These are phyloP conservation scores for Cadophora sp. DNA, from an alignment of 2,329 filamentous ascomycete species.

Conservation along the genomic window DNA sequence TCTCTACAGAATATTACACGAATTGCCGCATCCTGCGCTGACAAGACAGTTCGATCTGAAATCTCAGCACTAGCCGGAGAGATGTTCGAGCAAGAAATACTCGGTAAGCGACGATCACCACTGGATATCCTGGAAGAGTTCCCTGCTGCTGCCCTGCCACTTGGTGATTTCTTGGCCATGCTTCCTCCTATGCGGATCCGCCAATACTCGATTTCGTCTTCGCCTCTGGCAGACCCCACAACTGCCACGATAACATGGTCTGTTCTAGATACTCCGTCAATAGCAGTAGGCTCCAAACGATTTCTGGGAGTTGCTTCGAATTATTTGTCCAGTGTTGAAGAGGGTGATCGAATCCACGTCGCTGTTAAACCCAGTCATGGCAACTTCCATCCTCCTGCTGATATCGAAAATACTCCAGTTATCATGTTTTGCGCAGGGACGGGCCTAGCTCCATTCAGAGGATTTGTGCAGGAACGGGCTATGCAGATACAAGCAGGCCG, in stretches of 20 bases:
- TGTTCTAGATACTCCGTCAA: slow-evolving; percentile 56
- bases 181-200: slow-evolving; percentile 78
- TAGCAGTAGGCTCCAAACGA: slow-evolving; percentile 46
- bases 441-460: slow-evolving; percentile 55
- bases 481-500: slow-evolving; percentile 48
- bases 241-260: slow-evolving; percentile 65
- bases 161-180: slow-evolving; percentile 73
- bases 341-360: slow-evolving; percentile 47
- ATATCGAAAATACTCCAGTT: slow-evolving; percentile 41
- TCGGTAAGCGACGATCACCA: slow-evolving; percentile 62
- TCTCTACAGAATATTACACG: slow-evolving; percentile 50
- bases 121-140: slow-evolving; percentile 74
- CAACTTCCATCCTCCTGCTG: slow-evolving; percentile 42
- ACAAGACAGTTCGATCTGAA: slow-evolving; percentile 50
- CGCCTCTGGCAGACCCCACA: slow-evolving; percentile 73
- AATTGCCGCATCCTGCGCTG: slow-evolving; percentile 54
- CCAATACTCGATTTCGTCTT: slow-evolving; percentile 84
- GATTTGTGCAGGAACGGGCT: slow-evolving; percentile 56
- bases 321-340: slow-evolving; percentile 51
- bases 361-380: slow-evolving; percentile 49
- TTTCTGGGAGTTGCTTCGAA: slow-evolving; percentile 55
- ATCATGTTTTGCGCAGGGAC: slow-evolving; percentile 47
- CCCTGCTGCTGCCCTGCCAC: slow-evolving; percentile 62
- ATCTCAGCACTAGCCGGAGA: slow-evolving; percentile 46
- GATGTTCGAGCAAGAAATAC: slow-evolving; percentile 39